Base-by-base conservation (phyloP, 1,284 basidiomycete species). In the Trametes pubescens region DNA sequence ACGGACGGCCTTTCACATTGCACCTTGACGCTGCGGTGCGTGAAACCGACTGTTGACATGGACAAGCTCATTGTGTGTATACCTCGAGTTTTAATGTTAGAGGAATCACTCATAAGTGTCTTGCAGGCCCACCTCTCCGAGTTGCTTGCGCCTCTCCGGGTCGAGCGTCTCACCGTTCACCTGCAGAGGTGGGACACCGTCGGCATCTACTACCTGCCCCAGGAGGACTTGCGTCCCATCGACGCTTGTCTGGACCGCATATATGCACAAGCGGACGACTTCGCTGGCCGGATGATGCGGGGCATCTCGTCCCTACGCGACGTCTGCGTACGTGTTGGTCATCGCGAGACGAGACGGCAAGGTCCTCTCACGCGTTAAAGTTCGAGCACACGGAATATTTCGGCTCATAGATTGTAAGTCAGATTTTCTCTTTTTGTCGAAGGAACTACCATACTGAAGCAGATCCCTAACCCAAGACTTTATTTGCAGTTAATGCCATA, bases 51-150 rank as follows among this genome's bases (percentile, higher is more conserved):
- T 6, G 44, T 66, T 29, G n/a, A 58, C 32, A 49, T 53, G 13
- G 61, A 66, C 7, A 54, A 51, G 40, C 44, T 66, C 22, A 38
- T 59, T 8, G 65, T 66, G 52, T 48, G 65, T 51, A 22, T 35
- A 32, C 22, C 13, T 10, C 22, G 21, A 2, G 29, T 26, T 8
- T 10, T 10, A 11, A 37, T 24, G 21, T 22, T 7, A 11, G 26
- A 13, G 3, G n/a, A n/a, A n/a, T n/a, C 11, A 16, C 21, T 32
- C 26, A 10, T 8, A 53, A 32, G n/a, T 26, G 11, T 22, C 13
- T 24, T n/a, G 16, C 51, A 66, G 65, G 13, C 29, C 13, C 51
- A 48, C 32, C n/a, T 61, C 11, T 58, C 52, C n/a, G 44, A n/a
- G 11, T 34, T 66, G 8, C 62, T 64, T 9, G n/a, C 43, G 13